phyloP scores from a whole-genome alignment of 2,329 filamentous ascomycete genomes.

The Pyrenophora seminiperda region DNA sequence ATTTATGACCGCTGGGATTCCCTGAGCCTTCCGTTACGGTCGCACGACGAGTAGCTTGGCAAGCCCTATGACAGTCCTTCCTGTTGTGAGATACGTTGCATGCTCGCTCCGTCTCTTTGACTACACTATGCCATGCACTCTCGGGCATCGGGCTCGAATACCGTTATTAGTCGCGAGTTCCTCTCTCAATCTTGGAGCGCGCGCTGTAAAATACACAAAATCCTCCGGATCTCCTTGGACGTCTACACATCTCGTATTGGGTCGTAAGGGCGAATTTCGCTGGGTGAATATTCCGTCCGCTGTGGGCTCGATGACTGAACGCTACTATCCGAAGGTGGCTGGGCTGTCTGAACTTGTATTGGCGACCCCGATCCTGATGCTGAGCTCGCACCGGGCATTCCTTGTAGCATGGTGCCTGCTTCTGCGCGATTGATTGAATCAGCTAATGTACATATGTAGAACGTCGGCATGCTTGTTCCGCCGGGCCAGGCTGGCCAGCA shows the following conservation, averaged over 20 bases:
- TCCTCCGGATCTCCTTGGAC: constrained; percentile 17
- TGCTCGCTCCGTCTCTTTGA: constrained; percentile 10
- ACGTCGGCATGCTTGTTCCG: constrained; percentile 20
- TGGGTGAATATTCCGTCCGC: constrained; percentile 40
- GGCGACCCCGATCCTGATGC: constrained; percentile 27
- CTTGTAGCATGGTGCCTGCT: constrained; percentile 45
- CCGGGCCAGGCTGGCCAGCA: constrained; percentile 26
- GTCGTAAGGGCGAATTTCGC: constrained; percentile 44
- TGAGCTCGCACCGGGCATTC: constrained; percentile 35
- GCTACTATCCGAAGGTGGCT: constrained; percentile 35
- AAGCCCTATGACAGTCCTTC: constrained; percentile 8
- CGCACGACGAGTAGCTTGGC: constrained; percentile 6
- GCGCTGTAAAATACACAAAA: constrained; percentile 26
- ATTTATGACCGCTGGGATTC: constrained; percentile 7
- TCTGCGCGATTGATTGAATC: constrained; percentile 39
- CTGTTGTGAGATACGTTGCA: constrained; percentile 8
- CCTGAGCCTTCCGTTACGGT: constrained; percentile 9
- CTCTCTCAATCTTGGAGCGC: constrained; percentile 18
- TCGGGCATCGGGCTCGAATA: constrained; percentile 28
- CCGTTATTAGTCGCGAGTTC: constrained; percentile 19
- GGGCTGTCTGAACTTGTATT: constrained; percentile 35
- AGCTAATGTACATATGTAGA: constrained; percentile 34
- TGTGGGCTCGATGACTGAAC: constrained; percentile 39
- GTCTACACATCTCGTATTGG: constrained; percentile 45
- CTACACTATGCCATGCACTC: constrained; percentile 15